Evolutionary conservation across 2,329 filamentous ascomycete genomes (phyloP), one percentile per base, ranked within the genome.

Genomic region (Xylariomycetidae sp.): DNA sequence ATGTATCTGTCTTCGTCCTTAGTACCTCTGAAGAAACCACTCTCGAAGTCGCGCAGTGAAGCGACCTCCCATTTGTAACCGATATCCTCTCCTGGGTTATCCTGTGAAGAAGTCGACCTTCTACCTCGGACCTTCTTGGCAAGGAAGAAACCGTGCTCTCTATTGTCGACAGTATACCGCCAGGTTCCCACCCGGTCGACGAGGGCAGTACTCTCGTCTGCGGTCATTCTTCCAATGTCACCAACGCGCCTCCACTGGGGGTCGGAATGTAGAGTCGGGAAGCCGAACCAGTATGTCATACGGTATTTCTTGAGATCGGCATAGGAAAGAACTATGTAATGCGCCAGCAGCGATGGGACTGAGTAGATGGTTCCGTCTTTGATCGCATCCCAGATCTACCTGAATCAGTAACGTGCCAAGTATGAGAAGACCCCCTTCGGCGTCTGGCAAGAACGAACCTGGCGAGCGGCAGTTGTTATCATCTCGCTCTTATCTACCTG

Each of bases 261-360:
- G 34, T 90, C 82, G 4, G 90, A 94, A 57, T 94, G 89, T 27
- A 98, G 72, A 12, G 90, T 88, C 1, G 92, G 92, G 53, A 94
- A 98, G 5, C 85, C 90, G 61, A 97, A 97, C 80, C 94, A 94
- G 63, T 97, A 97, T n/a, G 84, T 88, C 57, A 97, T 96, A 43
- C 82, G 87, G 66, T 97, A 97, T 56, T 94, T 96, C 61, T 98
- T 98, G 20, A 98, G 74, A 56, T 98, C 90, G 42, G 92, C 90
- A 58, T 87, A 98, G 12, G 88, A 95, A 28, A 97, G 78, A 38
- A 94, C 80, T 16, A 86, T 75, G 59, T 96, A 97, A 6, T 87
- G 92, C 4, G 88, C 81, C 13, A 98, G 78, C 3, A 97, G 74
- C 4, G 90, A 96, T 3, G 92, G 92, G 31, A 90, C 86, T 8